Conservation (phyloP, 495 filamentous ascomycete genomes). For the Bathelium albidoporum region DNA sequence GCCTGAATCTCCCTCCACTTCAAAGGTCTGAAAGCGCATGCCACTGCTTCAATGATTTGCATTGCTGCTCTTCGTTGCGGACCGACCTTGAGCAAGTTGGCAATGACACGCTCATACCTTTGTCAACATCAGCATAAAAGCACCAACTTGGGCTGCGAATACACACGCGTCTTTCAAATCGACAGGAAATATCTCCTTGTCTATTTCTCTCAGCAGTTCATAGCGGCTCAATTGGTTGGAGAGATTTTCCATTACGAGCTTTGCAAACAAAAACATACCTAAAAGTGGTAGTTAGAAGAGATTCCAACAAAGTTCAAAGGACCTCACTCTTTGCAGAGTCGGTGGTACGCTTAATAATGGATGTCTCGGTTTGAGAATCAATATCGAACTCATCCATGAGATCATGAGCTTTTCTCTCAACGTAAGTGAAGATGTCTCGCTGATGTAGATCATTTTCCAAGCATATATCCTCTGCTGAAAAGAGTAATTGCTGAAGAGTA, state of each 20-base stretch:
- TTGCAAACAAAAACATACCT: conserved; percentile 4
- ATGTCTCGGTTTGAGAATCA: not conserved
- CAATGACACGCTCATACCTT: not conserved
- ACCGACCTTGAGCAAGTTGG: not conserved
- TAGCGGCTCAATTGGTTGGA: not conserved
- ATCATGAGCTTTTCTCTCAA: conserved; percentile 1
- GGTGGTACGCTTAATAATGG: not conserved
- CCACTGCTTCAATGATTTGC: not conserved
- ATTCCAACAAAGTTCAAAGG: not conserved
- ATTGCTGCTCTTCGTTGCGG: not conserved
- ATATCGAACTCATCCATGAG: not conserved
- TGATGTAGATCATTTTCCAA: not conserved
- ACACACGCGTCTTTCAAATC: not conserved
- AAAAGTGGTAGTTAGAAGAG: not conserved
- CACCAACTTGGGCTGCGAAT: not conserved
- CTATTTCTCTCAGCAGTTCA: not conserved
- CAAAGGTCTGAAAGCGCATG: not conserved
- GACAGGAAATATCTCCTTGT: not conserved
- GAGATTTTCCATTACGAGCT: not conserved
- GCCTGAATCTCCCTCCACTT: conserved; percentile 1
- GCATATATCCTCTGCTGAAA: not conserved
- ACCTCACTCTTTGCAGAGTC: not conserved
- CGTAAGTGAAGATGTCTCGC: not conserved
- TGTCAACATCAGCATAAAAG: not conserved
- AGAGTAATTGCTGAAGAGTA: not conserved